A percentile compares a stretch with the other conserved stretches of the same genome.
phyloP scores from a whole-genome alignment of 2,329 filamentous ascomycete genomes.

The Xylaria sp. region DNA sequence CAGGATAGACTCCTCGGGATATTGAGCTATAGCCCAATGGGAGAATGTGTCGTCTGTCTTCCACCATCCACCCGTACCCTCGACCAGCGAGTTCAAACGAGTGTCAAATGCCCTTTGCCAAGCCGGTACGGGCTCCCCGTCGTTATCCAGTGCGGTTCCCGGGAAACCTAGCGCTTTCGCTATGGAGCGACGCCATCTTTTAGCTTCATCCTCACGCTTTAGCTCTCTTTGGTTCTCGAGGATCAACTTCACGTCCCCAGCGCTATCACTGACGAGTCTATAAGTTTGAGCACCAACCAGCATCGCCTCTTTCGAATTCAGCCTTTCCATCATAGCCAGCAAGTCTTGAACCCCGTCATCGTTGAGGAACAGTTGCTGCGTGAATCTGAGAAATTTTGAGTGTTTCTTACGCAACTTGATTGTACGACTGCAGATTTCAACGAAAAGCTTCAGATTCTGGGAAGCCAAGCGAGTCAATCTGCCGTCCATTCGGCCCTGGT shows the following conservation, averaged over 20 bases:
- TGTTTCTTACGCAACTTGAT: constrained; percentile 50
- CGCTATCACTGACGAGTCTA: constrained; percentile 49
- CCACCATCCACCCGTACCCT: constrained; percentile 49
- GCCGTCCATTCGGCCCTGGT: constrained; percentile 49
- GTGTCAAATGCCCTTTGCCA: constrained; percentile 50
- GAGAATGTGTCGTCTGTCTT: constrained; percentile 39
- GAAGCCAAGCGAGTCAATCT: constrained; percentile 49
- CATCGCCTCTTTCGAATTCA: constrained; percentile 50
- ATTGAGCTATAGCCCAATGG: constrained; percentile 42
- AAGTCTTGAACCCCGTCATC: constrained; percentile 51
- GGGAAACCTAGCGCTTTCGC: constrained; percentile 48
- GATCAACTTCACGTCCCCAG: constrained; percentile 47
- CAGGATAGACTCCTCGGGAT: constrained; percentile 43
- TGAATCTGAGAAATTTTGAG: constrained; percentile 46
- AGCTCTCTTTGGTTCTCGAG: constrained; percentile 48
- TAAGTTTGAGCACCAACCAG: constrained; percentile 52
- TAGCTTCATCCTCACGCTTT: constrained; percentile 49
- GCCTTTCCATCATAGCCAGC: constrained; percentile 49
- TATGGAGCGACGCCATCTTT: constrained; percentile 48
- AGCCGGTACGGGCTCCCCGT: constrained; percentile 45
- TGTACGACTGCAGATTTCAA: constrained; percentile 51
- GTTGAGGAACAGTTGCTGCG: constrained; percentile 51
- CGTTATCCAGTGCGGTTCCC: constrained; percentile 44
- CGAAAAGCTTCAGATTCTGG: constrained; percentile 52
- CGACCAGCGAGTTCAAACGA: constrained; percentile 47